Evolutionary conservation across 495 filamentous ascomycete genomes (phyloP).

Genomic region (Penicillium turbatum): DNA sequence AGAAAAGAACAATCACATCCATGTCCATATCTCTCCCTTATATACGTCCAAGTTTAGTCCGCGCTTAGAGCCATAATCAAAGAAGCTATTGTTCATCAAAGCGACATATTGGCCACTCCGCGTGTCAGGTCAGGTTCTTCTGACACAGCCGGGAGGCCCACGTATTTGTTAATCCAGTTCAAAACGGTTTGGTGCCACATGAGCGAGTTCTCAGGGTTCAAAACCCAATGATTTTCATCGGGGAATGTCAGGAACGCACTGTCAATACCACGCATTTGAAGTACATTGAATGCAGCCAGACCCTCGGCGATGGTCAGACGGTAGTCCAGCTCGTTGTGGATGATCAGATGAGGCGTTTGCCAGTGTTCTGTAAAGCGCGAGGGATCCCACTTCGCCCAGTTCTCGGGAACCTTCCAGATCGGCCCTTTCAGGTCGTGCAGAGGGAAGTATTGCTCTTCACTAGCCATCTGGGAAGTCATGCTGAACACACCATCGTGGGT

Average conservation of each 20-base stretch:
- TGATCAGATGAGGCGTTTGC: constrained; percentile 82
- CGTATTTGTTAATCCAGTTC: constrained; percentile 83
- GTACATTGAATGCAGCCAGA: constrained; percentile 79
- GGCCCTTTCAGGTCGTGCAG: constrained; percentile 77
- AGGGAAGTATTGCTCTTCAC: constrained; percentile 87
- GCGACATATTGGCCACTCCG: constrained; percentile 16
- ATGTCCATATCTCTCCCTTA: not conserved
- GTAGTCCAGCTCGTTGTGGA: constrained; percentile 92
- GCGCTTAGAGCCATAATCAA: not conserved
- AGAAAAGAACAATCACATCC: not conserved
- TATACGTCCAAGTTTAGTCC: not conserved
- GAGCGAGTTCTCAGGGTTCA: constrained; percentile 86
- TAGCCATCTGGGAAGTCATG: constrained; percentile 66
- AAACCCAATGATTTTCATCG: constrained; percentile 82
- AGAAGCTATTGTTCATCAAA: constrained; percentile 15
- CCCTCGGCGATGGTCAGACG: constrained; percentile 80
- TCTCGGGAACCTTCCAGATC: constrained; percentile 66
- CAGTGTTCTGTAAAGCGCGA: constrained; percentile 63
- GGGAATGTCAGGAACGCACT: constrained; percentile 71
- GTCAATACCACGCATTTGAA: constrained; percentile 59
- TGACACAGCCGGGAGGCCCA: constrained; percentile 46
- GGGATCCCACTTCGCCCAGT: constrained; percentile 82
- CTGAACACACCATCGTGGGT: constrained; percentile 89
- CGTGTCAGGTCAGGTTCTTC: constrained; percentile 22
- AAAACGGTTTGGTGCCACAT: constrained; percentile 89